Conservation (phyloP, 495 filamentous ascomycete species). For the Tirmania nivea region DNA sequence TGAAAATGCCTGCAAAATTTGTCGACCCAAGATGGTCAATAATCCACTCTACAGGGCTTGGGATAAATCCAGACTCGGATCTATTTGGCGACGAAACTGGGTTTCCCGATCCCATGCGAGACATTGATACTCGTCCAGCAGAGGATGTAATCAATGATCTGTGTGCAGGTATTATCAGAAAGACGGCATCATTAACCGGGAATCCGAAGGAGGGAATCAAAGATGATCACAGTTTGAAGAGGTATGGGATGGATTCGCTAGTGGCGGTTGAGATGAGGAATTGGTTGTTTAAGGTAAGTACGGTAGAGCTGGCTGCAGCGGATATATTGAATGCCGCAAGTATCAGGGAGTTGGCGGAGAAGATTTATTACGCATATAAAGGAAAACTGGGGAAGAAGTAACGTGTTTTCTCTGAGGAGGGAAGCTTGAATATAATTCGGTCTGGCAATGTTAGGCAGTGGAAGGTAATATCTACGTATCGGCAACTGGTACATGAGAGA, state of each 20-base stretch:
- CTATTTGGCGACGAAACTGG: not conserved
- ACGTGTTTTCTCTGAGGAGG: too few species aligned
- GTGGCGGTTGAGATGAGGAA: constrained; percentile 33
- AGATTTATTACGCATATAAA: not conserved
- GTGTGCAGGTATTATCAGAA: not conserved
- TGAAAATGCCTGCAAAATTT: not conserved
- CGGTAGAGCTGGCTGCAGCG: not conserved
- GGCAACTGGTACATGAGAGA: too few species aligned
- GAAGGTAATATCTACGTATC: too few species aligned
- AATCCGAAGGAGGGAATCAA: constrained; percentile 32
- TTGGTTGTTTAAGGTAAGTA: constrained; percentile 19
- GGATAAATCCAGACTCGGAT: not conserved
- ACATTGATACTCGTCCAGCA: not conserved
- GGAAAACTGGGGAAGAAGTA: not conserved
- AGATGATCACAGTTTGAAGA: constrained; percentile 25
- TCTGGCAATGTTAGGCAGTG: too few species aligned
- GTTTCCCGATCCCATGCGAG: not conserved
- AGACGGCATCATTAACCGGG: constrained; percentile 23
- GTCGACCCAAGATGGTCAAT: not conserved
- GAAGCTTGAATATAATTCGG: too few species aligned
- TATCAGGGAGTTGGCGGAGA: not conserved
- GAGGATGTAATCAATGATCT: not conserved
- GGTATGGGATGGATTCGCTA: constrained; percentile 34
- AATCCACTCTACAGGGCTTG: not conserved
- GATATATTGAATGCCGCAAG: not conserved